Base-by-base conservation (phyloP, 495 filamentous ascomycete species). In the Mytilinidion resinicola region DNA sequence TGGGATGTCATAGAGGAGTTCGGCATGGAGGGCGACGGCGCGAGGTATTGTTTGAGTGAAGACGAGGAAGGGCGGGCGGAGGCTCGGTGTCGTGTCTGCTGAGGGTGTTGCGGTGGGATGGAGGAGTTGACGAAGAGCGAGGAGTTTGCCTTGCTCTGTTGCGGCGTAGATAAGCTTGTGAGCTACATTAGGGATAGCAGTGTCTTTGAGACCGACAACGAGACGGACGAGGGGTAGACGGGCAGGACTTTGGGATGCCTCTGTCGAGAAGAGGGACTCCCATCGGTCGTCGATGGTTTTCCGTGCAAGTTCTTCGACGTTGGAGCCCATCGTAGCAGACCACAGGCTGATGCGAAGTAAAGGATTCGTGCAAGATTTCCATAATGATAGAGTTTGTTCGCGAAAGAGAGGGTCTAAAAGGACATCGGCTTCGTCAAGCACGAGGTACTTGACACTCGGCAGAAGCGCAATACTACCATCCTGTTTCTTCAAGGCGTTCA, bases 291-390 rank as follows among this genome's bases (percentile, higher is more conserved):
- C 73, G 47, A 86, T 81, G 7, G 84, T 85, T 25, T 79, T 79
- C 21, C 77, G 75, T 47, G 87, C 79, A 11, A 96, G 76, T 35
- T 86, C 77, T 71, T 98, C 95, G 48, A 96, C 85, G 63, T 85
- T 90, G 15, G 93, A 96, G 15, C 86, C 89, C 85, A 98, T 97
- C 3, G 93, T 98, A 9, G 95, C 93, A 17, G 91, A 96, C 89
- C 91, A 99, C 51, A 95, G 82, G 48, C 84, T 86, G 2, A 89
- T 81, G 6, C 85, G 78, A 9, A 97, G 77, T 17, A 77, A 70
- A 1, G 82, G 75, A 59, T 85, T 80, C 8, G 77, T 80, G 71
- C 88, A 91, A 15, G 86, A 78, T 19, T 80, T 77, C 93, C 92
- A 97, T 64, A 96, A 88, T 35, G 79, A 80, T 20, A 96, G 75